Percentiles rank a stretch among this genome's conserved stretches.
phyloP scores from a whole-genome alignment of 352 stramenopile genomes.

The Salisapilia sapeloensis region DNA sequence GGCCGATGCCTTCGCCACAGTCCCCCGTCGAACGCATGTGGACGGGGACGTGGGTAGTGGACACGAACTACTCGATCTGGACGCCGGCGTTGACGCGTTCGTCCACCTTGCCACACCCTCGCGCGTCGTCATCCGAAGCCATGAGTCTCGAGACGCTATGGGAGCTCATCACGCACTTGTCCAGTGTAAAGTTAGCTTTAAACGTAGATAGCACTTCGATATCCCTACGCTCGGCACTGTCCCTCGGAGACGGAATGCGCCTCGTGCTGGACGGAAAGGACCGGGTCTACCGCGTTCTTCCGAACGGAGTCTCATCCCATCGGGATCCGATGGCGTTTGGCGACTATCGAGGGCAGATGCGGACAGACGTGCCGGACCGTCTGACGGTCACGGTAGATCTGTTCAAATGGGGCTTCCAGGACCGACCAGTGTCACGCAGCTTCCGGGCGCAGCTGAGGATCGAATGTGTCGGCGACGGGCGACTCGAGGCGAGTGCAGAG shows the following conservation, averaged over 20 bases:
- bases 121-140: too few relatives aligned
- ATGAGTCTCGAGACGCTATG: constrained; percentile 25
- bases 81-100: constrained; percentile 6
- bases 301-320: constrained; percentile 25
- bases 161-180: constrained; percentile 26
- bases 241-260: constrained; percentile 14
- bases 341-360: constrained; percentile 45
- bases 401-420: constrained; percentile 27
- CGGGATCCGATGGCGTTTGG: constrained; percentile 10
- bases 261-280: constrained; percentile 42
- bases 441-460: too few relatives aligned
- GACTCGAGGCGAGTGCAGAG: too few relatives aligned
- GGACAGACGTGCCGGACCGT: constrained; percentile 16
- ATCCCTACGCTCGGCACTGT: constrained; percentile 11
- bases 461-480: too few relatives aligned
- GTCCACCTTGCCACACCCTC: too few relatives aligned
- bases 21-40: constrained; percentile 20
- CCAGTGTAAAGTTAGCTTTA: constrained; percentile 19
- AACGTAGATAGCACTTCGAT: constrained; percentile 17
- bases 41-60: constrained; percentile 33
- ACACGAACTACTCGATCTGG: constrained; percentile 24
- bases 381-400: constrained; percentile 31
- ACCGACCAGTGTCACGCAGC: too few relatives aligned
- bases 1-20: constrained; percentile 3
- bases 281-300: constrained; percentile 33